Evolutionary conservation across 148 eudicot species (phyloP).

Genomic region (Diospyros kaki): DNA sequence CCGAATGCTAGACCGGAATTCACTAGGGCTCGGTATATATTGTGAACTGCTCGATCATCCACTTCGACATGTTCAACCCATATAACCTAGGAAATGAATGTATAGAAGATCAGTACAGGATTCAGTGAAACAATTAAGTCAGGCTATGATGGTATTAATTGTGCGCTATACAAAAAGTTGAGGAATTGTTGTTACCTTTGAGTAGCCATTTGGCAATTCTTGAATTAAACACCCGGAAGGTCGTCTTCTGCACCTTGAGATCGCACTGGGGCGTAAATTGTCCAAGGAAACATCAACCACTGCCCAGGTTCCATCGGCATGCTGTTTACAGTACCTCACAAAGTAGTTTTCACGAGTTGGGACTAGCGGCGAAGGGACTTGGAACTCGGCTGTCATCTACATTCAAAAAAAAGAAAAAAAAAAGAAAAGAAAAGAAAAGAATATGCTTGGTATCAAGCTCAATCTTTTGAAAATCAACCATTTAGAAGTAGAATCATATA

Average conservation of each 20-base stretch:
- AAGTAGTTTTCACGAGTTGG: slow-evolving; percentile 74
- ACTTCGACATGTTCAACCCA: slow-evolving; percentile 77
- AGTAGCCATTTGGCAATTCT: slow-evolving; percentile 70
- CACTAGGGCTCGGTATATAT: slow-evolving; percentile 50
- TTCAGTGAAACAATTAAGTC: not conserved
- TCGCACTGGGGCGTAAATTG: slow-evolving; percentile 43
- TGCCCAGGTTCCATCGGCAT: slow-evolving; percentile 62
- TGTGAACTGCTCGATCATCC: slow-evolving; percentile 65
- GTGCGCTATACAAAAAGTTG: not conserved
- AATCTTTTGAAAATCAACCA: not conserved
- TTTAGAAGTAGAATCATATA: not conserved
- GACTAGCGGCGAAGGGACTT: slow-evolving; percentile 75
- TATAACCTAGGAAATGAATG: slow-evolving; percentile 18
- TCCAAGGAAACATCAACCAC: slow-evolving; percentile 79
- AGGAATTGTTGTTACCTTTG: slow-evolving; percentile 39
- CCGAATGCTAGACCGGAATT: slow-evolving; percentile 71
- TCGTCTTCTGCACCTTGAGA: slow-evolving; percentile 53
- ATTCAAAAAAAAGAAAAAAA: slow-evolving; percentile 29
- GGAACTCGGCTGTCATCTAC: slow-evolving; percentile 83
- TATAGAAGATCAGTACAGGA: not conserved
- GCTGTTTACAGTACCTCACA: slow-evolving; percentile 72
- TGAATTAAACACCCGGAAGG: slow-evolving; percentile 81
- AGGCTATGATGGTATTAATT: not conserved
- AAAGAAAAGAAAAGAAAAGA: not conserved
- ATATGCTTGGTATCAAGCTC: no score